Evolutionary conservation across 768 basidiomycete genomes (phyloP).

Genomic region (Leucocoprinus sp.): DNA sequence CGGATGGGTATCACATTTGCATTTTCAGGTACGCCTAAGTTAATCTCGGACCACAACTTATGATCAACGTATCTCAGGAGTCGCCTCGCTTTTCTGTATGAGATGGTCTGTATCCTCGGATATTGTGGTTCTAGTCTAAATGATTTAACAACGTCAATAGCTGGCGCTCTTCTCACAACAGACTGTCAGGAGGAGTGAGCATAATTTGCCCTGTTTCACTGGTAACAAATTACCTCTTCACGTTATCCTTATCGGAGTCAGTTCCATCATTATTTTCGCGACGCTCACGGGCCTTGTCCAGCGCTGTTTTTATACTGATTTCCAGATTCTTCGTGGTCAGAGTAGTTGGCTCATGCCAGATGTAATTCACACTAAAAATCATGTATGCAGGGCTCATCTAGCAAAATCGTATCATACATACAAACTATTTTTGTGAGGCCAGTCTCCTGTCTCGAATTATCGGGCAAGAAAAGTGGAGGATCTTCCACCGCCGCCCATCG

Average conservation of each 20-base stretch:
- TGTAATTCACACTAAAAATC: neutral
- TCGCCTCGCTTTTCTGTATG: slow-evolving; percentile 30
- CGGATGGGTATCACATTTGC: slow-evolving; percentile 45
- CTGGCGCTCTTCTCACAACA: slow-evolving; percentile 40
- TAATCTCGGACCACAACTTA: neutral
- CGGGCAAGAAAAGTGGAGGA: too few relatives aligned
- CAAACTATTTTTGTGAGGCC: too few relatives aligned
- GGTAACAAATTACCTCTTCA: neutral
- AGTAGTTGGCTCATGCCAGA: slow-evolving; percentile 2
- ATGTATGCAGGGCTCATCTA: neutral
- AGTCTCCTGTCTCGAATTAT: too few relatives aligned
- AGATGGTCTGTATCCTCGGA: neutral
- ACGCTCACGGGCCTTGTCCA: neutral
- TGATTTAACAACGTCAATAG: slow-evolving; percentile 35
- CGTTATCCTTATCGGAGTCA: slow-evolving; percentile 31
- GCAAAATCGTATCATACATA: too few relatives aligned
- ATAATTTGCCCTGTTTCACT: neutral
- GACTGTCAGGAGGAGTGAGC: slow-evolving; percentile 30
- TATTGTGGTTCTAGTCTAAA: neutral
- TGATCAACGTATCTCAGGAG: slow-evolving; percentile 16
- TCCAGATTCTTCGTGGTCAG: slow-evolving; percentile 2
- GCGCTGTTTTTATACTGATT: neutral
- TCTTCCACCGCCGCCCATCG: too few relatives aligned
- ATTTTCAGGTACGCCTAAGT: slow-evolving; percentile 29
- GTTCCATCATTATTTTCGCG: slow-evolving; percentile 6